Base-by-base conservation (phyloP, 192 early-diverging fungal genomes). In the Podila clonocystis region DNA sequence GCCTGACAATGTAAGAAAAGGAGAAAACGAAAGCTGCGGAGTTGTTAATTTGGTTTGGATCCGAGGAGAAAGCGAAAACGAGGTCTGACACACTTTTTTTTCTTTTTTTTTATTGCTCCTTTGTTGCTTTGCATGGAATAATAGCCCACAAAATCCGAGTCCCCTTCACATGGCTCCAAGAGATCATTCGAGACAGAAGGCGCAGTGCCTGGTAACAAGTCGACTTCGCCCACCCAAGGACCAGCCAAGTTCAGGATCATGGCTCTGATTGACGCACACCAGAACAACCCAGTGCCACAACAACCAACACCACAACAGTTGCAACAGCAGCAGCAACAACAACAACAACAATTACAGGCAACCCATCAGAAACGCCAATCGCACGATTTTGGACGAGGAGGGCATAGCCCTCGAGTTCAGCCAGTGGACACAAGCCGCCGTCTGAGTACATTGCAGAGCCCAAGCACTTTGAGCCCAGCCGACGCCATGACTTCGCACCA, bases 181-280 rank as follows among this genome's bases (percentile, higher is more conserved):
- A 60, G 77, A 3, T 59, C 66, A 12, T 69, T 80, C 28, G 77
- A 80, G 30, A 29, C 66, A 9, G 77, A 80, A 9, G 67, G 61
- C 2, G 20, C 22, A 2, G 22, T 29, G 4, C 68, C 19, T 15
- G 41, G 62, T 2, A 64, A 29, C 58, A 55, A 60, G 9, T 20
- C 24, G 15, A 50, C 36, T 17, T 80, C 77, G 9, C 77, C 77
- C 26, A 80, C 77, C 4, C 77, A 80, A 26, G 77, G 77, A 19
- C 77, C 77, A 26, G 65, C 67, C 19, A 80, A 80, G 38, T 80
- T 69, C 57, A 80, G 77, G 48, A 80, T 80, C 55, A 80, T 80
- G 77, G 66, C 77, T 17, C 36, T 80, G 70, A 80, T 80, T 22
- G 77, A 80, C 49, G 77, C 77, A 17, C 77, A 80, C 24, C 70